Evolutionary conservation across 345 rosid species (phyloP).

Genomic region (Schrenkiella parvula): DNA sequence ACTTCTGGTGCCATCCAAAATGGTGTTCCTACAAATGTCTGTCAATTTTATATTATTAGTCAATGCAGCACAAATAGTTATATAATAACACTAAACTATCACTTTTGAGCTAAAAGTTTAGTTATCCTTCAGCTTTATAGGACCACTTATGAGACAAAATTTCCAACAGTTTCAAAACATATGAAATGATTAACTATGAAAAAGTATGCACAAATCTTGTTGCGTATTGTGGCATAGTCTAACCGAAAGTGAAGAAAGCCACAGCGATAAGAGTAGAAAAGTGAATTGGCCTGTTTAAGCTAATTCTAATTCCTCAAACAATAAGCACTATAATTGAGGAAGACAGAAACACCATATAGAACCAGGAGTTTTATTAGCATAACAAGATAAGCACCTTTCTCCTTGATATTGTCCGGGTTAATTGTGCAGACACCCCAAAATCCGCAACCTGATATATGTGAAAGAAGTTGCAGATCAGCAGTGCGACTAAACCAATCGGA

Average conservation of each 20-base stretch:
- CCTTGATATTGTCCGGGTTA: constrained; percentile 96
- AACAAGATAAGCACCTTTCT: constrained; percentile 71
- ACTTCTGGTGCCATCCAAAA: constrained; percentile 99
- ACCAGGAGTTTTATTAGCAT: constrained; percentile 16
- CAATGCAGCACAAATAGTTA: constrained; percentile 5
- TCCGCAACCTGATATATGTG: constrained; percentile 81
- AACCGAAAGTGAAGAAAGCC: constrained; percentile 3
- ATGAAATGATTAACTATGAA: constrained; percentile 2
- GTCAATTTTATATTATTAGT: constrained; percentile 48
- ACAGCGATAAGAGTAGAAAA: not conserved
- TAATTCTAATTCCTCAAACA: not conserved
- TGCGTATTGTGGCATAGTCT: not conserved
- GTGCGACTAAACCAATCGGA: not conserved
- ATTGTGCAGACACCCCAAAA: constrained; percentile 99
- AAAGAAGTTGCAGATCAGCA: constrained; percentile 25
- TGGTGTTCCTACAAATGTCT: constrained; percentile 99
- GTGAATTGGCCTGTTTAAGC: not conserved
- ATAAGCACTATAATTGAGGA: not conserved
- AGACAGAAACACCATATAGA: not conserved
- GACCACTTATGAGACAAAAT: not conserved
- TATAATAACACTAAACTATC: constrained; percentile 14
- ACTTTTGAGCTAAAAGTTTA: not conserved
- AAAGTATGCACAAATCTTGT: constrained; percentile 6
- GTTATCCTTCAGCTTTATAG: not conserved
- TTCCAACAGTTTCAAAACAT: constrained; percentile 8